A percentile compares a stretch with the other conserved stretches of the same genome.
phyloP scores from a whole-genome alignment of 2,329 filamentous ascomycete species.

The Lachnellula subtilissima region DNA sequence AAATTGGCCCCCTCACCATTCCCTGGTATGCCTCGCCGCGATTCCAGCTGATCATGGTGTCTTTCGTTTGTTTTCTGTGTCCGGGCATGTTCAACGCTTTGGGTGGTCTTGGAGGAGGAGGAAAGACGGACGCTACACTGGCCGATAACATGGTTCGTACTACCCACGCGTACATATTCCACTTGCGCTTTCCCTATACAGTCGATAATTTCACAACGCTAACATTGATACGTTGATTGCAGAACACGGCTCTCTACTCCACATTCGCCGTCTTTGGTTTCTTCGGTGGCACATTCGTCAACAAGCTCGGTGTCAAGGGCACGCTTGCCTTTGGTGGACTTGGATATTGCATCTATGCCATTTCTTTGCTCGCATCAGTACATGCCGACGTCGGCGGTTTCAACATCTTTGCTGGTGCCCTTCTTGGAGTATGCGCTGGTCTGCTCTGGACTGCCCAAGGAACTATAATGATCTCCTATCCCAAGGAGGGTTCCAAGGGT shows the following conservation, averaged over 20 bases:
- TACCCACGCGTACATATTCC: too few species aligned
- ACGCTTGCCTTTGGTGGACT: constrained; percentile 69
- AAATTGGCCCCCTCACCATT: constrained; percentile 48
- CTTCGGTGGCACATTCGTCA: constrained; percentile 72
- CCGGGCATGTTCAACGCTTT: constrained; percentile 71
- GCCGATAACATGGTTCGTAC: constrained; percentile 43
- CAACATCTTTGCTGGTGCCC: constrained; percentile 69
- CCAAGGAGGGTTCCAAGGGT: constrained; percentile 74
- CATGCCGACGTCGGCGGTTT: constrained; percentile 65
- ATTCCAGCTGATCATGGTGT: constrained; percentile 66
- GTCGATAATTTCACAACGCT: too few species aligned
- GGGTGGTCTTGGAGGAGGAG: constrained; percentile 60
- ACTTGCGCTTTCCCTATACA: background rate
- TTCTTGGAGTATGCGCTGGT: constrained; percentile 74
- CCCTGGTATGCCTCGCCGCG: constrained; percentile 71
- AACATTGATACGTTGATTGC: background rate
- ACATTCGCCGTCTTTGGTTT: constrained; percentile 58
- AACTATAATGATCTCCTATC: constrained; percentile 87
- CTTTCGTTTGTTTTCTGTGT: constrained; percentile 66
- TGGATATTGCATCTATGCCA: constrained; percentile 72
- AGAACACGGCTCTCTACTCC: constrained; percentile 43
- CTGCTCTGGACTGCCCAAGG: constrained; percentile 80
- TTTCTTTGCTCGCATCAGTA: constrained; percentile 65
- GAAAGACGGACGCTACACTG: constrained; percentile 46
- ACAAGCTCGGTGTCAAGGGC: constrained; percentile 64